These are phyloP conservation scores for Neurospora hispaniola DNA, from an alignment of 495 filamentous ascomycete species.

Conservation along the genomic window DNA sequence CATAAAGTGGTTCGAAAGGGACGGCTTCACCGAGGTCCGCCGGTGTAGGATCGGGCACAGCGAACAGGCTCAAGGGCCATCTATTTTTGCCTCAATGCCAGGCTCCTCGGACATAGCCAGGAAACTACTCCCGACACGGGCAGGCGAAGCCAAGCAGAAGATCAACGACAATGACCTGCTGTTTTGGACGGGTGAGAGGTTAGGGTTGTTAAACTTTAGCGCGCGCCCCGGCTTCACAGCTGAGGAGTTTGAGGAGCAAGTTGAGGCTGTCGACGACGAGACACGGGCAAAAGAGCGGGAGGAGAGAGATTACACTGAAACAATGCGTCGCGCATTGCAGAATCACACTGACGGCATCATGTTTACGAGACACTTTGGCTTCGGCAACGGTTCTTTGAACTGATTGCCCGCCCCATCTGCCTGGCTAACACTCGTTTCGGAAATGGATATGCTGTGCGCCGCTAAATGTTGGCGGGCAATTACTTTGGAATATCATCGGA, in stretches of 20 bases:
- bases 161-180: slow-evolving; percentile 54
- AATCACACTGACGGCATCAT: slow-evolving; percentile 74
- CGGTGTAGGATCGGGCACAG: slow-evolving; percentile 57
- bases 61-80: slow-evolving; percentile 25
- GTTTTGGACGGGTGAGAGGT: slow-evolving; percentile 71
- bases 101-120: slow-evolving; percentile 54
- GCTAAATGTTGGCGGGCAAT: not conserved
- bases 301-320: slow-evolving; percentile 47
- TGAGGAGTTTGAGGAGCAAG: slow-evolving; percentile 38
- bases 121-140: slow-evolving; percentile 57
- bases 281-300: slow-evolving; percentile 31
- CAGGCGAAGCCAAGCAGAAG: slow-evolving; percentile 17
- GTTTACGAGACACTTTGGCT: slow-evolving; percentile 60
- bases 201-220: slow-evolving; percentile 60
- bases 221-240: slow-evolving; percentile 33
- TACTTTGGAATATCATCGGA: not conserved
- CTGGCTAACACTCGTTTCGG: not conserved
- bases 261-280: slow-evolving; percentile 33
- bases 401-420: not conserved
- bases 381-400: slow-evolving; percentile 22
- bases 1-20: slow-evolving; percentile 85
- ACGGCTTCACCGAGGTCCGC: slow-evolving; percentile 72
- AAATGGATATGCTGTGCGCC: slow-evolving; percentile 1
- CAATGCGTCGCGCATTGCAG: slow-evolving; percentile 66
- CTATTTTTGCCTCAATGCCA: slow-evolving; percentile 38